A percentile compares a stretch with the other conserved stretches of the same genome.
These are phyloP conservation scores for Chaetomiaceae sp. DNA, from an alignment of 2,329 filamentous ascomycete species.

Conservation along the genomic window DNA sequence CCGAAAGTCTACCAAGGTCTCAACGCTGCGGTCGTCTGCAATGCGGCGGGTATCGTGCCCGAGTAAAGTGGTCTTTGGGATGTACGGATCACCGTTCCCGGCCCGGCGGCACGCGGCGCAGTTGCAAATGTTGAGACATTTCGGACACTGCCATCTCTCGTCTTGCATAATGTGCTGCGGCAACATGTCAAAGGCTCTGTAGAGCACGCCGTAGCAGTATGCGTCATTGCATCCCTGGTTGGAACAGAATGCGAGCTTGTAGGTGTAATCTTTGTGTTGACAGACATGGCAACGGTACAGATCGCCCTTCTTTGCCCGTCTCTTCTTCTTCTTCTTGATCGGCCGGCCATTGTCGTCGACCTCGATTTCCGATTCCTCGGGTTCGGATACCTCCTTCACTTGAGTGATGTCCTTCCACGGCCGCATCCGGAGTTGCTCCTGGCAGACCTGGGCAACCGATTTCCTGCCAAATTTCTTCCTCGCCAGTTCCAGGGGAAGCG, in stretches of 20 bases:
- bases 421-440: conserved; percentile 73
- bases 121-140: conserved; percentile 80
- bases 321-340: conserved; percentile 60
- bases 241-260: conserved; percentile 79
- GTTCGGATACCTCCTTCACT: conserved; percentile 44
- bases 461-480: conserved; percentile 65
- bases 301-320: conserved; percentile 51
- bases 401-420: conserved; percentile 81
- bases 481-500: conserved; percentile 66
- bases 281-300: conserved; percentile 74
- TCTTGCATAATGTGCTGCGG: conserved; percentile 78
- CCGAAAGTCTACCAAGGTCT: conserved; percentile 85
- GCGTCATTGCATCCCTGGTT: conserved; percentile 62
- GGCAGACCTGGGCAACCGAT: conserved; percentile 86
- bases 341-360: conserved; percentile 59
- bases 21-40: conserved; percentile 85
- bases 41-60: conserved; percentile 89
- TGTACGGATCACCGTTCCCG: conserved; percentile 73
- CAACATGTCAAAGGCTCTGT: conserved; percentile 85
- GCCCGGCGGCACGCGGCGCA: conserved; percentile 70
- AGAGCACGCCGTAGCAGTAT: conserved; percentile 93
- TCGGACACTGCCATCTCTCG: conserved; percentile 81
- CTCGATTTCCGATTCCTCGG: conserved; percentile 47
- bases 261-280: conserved; percentile 70
- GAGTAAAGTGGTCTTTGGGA: conserved; percentile 79